Percentiles rank a stretch among this genome's conserved stretches.
These are phyloP conservation scores for Cruciata laevipes DNA, from an alignment of 257 asterid species.

Conservation along the genomic window DNA sequence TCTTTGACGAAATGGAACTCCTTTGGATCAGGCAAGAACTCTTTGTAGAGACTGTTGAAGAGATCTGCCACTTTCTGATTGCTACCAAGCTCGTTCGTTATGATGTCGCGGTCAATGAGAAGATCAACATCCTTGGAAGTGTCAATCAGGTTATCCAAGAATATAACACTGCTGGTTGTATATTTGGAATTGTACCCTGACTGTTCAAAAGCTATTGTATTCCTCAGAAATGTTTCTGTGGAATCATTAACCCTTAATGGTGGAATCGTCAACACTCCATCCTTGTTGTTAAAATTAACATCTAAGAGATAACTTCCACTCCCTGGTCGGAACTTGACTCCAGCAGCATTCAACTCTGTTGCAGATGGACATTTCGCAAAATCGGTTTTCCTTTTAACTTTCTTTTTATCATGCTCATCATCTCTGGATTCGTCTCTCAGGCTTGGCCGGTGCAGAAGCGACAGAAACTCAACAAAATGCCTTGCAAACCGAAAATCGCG, in stretches of 20 bases:
- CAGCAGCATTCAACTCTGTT: slow-evolving; percentile 24
- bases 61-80: slow-evolving; percentile 20
- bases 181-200: slow-evolving; percentile 16
- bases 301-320: slow-evolving; percentile 14
- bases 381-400: slow-evolving; percentile 1
- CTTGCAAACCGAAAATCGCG: neutral
- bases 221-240: slow-evolving; percentile 25
- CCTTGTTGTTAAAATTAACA: neutral
- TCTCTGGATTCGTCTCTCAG: neutral
- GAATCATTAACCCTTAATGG: slow-evolving; percentile 14
- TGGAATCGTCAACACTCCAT: slow-evolving; percentile 19
- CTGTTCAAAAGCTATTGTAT: slow-evolving; percentile 26
- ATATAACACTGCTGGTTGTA: slow-evolving; percentile 25
- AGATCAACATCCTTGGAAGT: slow-evolving; percentile 22
- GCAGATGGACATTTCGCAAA: slow-evolving; percentile 22
- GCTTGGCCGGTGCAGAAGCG: slow-evolving; percentile 16
- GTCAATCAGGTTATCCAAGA: slow-evolving; percentile 32
- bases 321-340: slow-evolving; percentile 17
- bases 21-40: slow-evolving; percentile 11
- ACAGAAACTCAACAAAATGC: slow-evolving; percentile 28
- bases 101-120: slow-evolving; percentile 10
- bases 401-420: neutral
- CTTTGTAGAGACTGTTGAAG: slow-evolving; percentile 28
- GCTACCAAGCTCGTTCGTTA: slow-evolving; percentile 16
- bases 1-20: slow-evolving; percentile 20